Evolutionary conservation across 2,329 filamentous ascomycete genomes (phyloP), one percentile per base, ranked within the genome.

Genomic region (Chrysosporium keratinophilum): DNA sequence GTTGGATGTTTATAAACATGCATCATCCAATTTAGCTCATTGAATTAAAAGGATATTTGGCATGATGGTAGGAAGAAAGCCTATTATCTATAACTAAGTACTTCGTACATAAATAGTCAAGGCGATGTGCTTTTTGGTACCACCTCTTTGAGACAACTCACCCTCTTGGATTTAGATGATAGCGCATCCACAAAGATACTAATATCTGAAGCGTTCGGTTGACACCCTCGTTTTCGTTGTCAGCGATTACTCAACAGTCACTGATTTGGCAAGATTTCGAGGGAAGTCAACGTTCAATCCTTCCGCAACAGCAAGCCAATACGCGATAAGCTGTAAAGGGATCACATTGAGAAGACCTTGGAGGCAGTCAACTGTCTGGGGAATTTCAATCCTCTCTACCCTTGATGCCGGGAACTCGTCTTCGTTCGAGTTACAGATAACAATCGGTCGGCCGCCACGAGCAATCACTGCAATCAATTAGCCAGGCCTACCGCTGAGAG

Each of bases 311-410:
- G 93, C 93, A 60, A 98, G 83, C 91, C 93, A 97, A 81, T 98
- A 98, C 56, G 93, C 88, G 76, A 98, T 96, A 64, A 98, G 80
- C 78, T 98, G 93, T 66, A 98, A 80, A 50, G 93, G 93, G 63
- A 98, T 88, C 66, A 98, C 93, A 74, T 98, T 98, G 68, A 98
- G 81, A 63, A 98, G 84, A 71, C 93, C 93, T 78, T 98, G 93
- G 55, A 98, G 81, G 65, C 85, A 87, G 69, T 98, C 93, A 57
- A 96, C 89, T 5, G 91, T 97, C 78, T 87, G 85, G 63, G 93
- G 93, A 56, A 98, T 88, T 78, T 96, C 90, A 62, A 98, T 97
- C 79, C 91, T 95, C 78, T 95, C 88, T 40, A 90, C 93, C 75
- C 91, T 85, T 60, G 84, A 87, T 56, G 83, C 72, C 58, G 85